Base-by-base conservation (phyloP, 2,329 filamentous ascomycete species). In the Verruconis gallopava region DNA sequence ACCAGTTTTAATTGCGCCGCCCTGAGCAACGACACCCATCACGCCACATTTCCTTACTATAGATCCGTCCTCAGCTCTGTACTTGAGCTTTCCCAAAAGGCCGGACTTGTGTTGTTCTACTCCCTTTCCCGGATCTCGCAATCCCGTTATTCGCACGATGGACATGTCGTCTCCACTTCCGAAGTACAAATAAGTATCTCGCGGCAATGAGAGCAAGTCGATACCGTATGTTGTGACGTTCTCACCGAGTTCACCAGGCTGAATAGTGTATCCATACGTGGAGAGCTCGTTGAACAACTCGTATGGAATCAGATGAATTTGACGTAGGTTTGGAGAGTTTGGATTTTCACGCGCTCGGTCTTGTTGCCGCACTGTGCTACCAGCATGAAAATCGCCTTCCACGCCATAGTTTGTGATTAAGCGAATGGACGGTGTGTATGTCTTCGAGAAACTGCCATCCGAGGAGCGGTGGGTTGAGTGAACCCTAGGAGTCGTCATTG, bases 251-350 rank as follows among this genome's bases (percentile, higher is more conserved):
- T 44, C 17, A 4, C 51, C 50, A 1, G 50, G 46, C 4, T 6
- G 11, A 9, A 44, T 19, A 6, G 36, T 15, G 15, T 40, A 40
- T 13, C 42, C 42, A 6, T 21, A 14, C 15, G 15, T 17, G 3
- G n/a, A 5, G 6, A 44, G 42, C 21, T 32, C 17, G 28, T 32
- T 25, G 18, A 54, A 46, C 19, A 54, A 46, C 35, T 52, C 52
- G 30, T 45, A 33, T 9, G 50, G 48, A 5, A 55, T 48, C 11
- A 55, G 46, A 38, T 55, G 53, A 11, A 55, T 52, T 41, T 55
- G 53, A 18, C 53, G 50, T n/a, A 55, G 47, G 42, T 55, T 55
- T 21, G 46, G 46, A 6, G 48, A 47, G 4, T 50, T 44, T 5
- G 52, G 50, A 5, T 43, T 37, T 35, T 53, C 45, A 30, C 48